Percentiles rank a stretch among this genome's conserved stretches.
Conservation (phyloP, 257 asterid species). For the Dorcoceras hygrometricum region DNA sequence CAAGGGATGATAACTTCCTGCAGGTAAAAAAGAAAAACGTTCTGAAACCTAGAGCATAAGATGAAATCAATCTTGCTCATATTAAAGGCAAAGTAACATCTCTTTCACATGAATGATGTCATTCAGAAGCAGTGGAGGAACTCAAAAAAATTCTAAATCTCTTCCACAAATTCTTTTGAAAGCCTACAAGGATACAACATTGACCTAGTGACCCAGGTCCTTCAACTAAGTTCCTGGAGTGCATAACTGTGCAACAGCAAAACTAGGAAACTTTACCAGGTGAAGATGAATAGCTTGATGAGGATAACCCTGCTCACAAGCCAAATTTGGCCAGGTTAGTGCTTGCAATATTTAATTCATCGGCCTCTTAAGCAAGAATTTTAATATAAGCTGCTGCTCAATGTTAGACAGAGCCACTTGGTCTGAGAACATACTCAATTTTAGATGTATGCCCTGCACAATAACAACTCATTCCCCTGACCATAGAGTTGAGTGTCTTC, state of each 20-base stretch:
- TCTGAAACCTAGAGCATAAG: not conserved
- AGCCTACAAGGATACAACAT: not conserved
- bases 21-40: conserved; percentile 17
- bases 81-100: not conserved
- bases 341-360: not conserved
- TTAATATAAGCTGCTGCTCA: not conserved
- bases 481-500: not conserved
- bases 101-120: not conserved
- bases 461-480: not conserved
- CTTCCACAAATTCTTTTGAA: not conserved
- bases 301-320: not conserved
- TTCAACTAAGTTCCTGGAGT: not conserved
- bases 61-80: not conserved
- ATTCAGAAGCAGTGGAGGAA: not conserved
- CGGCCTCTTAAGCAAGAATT: not conserved
- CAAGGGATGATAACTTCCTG: conserved; percentile 67
- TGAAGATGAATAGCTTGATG: not conserved
- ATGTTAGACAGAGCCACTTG: not conserved
- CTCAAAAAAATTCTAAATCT: not conserved
- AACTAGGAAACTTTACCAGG: not conserved
- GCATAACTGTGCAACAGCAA: not conserved
- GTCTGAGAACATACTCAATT: not conserved
- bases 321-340: not conserved
- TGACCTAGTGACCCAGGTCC: not conserved
- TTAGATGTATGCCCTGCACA: not conserved